These are phyloP conservation scores for Nitzschia inconspicua DNA, from an alignment of 108 stramenopile species.

Conservation along the genomic window DNA sequence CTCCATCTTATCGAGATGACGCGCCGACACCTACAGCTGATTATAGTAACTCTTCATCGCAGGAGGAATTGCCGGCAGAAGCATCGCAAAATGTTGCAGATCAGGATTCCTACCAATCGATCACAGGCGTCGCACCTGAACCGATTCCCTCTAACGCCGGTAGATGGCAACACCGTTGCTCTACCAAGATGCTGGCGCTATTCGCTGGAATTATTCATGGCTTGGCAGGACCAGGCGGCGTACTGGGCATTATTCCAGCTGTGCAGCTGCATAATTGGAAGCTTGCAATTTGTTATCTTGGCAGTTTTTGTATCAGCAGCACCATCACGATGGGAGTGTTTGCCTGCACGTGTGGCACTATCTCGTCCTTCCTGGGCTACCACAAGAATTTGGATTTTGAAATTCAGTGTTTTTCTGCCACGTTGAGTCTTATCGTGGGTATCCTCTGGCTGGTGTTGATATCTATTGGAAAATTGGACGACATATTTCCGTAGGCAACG, in stretches of 20 bases:
- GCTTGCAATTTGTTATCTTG: conserved; percentile 47
- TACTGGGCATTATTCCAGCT: conserved; percentile 75
- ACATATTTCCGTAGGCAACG: too few relatives aligned
- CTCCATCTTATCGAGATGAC: too few relatives aligned
- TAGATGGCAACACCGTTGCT: too few relatives aligned
- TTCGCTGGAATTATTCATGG: conserved; percentile 59
- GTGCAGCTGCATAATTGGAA: conserved; percentile 55
- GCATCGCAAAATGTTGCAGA: too few relatives aligned
- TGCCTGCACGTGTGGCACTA: conserved; percentile 51
- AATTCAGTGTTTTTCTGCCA: conserved; percentile 52
- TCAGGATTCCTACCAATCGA: too few relatives aligned
- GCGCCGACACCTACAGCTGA: too few relatives aligned
- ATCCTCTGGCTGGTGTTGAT: conserved; percentile 56
- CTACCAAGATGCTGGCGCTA: neutral
- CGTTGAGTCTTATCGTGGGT: conserved; percentile 63
- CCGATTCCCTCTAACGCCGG: too few relatives aligned
- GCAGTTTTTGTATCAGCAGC: conserved; percentile 52
- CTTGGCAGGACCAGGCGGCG: conserved; percentile 72
- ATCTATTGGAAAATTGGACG: conserved; percentile 50
- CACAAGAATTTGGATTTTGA: conserved; percentile 35
- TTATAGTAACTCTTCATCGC: too few relatives aligned
- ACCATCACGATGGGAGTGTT: conserved; percentile 68
- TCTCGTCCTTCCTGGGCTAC: conserved; percentile 23
- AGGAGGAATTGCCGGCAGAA: too few relatives aligned
- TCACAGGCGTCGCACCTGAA: too few relatives aligned